Evolutionary conservation across 441 rosid genomes (phyloP), one percentile per base, ranked within the genome.

Genomic region (Sinapis alba): DNA sequence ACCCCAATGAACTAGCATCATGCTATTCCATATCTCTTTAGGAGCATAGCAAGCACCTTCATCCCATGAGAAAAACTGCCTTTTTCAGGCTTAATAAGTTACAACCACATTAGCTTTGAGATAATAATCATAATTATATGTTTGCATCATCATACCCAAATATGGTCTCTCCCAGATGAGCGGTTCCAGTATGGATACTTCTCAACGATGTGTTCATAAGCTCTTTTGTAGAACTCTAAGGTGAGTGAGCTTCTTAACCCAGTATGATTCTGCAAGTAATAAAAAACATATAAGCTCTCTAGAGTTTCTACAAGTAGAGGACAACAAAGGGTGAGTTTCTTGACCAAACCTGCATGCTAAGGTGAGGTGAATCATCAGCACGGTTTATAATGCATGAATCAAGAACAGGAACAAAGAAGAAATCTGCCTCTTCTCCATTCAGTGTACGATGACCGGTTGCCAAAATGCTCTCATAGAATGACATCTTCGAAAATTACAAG

Each of bases 1-100:
- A 50, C 99, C 99, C 99, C 99, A 95, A 72, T 95, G 99, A 83
- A 91, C 98, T 77, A 95, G 73, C 98, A 93, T 92, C 95, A 87
- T 93, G 82, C 99, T 93, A 74, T 86, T 90, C 99, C 99, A 95
- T 82, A 95, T 93, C 88, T 95, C 98, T 86, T 93, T 95, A n/a
- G 99, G 99, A 77, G 99, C 97, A 88, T 91, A 92, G 86, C 99
- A 95, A 85, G 99, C 98, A 87, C 98, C 98, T 88, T 95, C 98
- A 85, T 95, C 98, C 98, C 98, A 95, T 69, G 99, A 91, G 84
- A 95, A 95, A 76, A 76, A 91, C 99, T 95, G 96, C 87, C 85
- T 79, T 69, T 68, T 75, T 80, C 81, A 81, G 83, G 84, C 77
- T 71, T 59, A 47, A 50, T 32, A 11, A 28, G 69, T 65, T 80